Evolutionary conservation across 768 basidiomycete genomes (phyloP).

Genomic region (Russula brevipes): DNA sequence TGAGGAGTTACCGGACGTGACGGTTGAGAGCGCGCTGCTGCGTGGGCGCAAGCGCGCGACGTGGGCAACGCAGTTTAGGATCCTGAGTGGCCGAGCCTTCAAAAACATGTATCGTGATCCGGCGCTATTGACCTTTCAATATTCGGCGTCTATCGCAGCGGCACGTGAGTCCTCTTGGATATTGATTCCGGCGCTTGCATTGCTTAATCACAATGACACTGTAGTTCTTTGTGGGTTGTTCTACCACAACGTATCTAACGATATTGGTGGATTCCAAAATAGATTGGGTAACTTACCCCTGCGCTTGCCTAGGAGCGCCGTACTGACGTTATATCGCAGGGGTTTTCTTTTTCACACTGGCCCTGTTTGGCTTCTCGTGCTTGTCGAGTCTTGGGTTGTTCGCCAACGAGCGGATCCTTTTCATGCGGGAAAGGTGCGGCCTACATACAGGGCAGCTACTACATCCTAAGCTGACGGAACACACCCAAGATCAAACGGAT

Average conservation of each 20-base stretch:
- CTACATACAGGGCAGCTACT: not conserved
- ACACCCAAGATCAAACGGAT: conserved; percentile 77
- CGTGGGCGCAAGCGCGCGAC: conserved; percentile 75
- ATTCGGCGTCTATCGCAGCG: conserved; percentile 73
- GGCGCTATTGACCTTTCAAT: conserved; percentile 85
- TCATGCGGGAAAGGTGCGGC: conserved; percentile 92
- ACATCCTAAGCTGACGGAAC: not conserved
- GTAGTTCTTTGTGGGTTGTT: conserved; percentile 89
- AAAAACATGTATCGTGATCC: conserved; percentile 98
- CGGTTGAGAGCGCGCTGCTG: conserved; percentile 60
- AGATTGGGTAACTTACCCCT: conserved; percentile 55
- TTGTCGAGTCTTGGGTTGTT: conserved; percentile 91
- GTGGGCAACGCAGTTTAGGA: conserved; percentile 87
- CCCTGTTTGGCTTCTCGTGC: conserved; percentile 95
- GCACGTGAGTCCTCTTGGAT: conserved; percentile 55
- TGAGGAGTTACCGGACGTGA: conserved; percentile 58
- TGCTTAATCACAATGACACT: conserved; percentile 4
- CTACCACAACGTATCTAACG: conserved; percentile 84
- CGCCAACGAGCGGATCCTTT: conserved; percentile 90
- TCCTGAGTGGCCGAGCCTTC: conserved; percentile 93
- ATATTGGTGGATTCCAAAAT: conserved; percentile 97
- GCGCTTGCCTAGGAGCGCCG: not conserved
- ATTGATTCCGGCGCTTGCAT: conserved; percentile 7
- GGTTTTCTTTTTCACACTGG: conserved; percentile 96
- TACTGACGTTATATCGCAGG: conserved; percentile 39